Evolutionary conservation across 805 yeast species (phyloP), one percentile per base, ranked within the genome.

Genomic region (Ogataea polymorpha): DNA sequence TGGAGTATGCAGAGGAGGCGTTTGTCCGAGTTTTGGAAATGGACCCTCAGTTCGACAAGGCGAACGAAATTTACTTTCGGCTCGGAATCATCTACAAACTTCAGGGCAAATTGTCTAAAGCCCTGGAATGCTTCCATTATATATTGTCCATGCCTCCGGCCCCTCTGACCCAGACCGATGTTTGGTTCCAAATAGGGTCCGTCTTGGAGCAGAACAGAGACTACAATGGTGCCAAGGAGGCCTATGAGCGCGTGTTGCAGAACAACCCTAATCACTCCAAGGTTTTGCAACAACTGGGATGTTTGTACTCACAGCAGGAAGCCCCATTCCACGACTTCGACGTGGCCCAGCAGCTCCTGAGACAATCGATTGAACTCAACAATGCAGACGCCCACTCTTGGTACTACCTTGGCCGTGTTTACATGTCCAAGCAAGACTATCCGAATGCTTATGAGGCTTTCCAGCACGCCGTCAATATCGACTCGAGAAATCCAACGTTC

Each of bases 1-100:
- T 91, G 49, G 98, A 91, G 66, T 93, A 91, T 57, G 99, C 99
- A 3, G 99, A 93, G 63, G 99, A 93, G 65, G 98, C 99, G 4
- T 91, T 93, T 67, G 95, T 95, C 30, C 80, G 96, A 54, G 99
- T 93, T 10, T 71, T 93, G 62, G 96, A 90, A 61, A 78, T 93
- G 72, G 98, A 93, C 65, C 96, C 97, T 35, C 82, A 87, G 59
- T 91, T 93, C 55, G 98, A 93, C 56, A 93, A 93, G 68, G 91
- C 96, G 18, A 86, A 87, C 58, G 99, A 93, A 61, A 95, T 93
- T 50, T 93, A 93, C 63, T 93, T 93, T 77, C 74, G 99, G 45
- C 74, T 93, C 54, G 99, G 99, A 10, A 90, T 93, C 61, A 91
- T 93, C 37, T 93, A 93, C 70, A 93, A 93, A 67, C 95, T 90